A percentile compares a stretch with the other conserved stretches of the same genome.
Evolutionary conservation across 2,329 filamentous ascomycete species (phyloP).

Genomic region (Myriangium duriaei): DNA sequence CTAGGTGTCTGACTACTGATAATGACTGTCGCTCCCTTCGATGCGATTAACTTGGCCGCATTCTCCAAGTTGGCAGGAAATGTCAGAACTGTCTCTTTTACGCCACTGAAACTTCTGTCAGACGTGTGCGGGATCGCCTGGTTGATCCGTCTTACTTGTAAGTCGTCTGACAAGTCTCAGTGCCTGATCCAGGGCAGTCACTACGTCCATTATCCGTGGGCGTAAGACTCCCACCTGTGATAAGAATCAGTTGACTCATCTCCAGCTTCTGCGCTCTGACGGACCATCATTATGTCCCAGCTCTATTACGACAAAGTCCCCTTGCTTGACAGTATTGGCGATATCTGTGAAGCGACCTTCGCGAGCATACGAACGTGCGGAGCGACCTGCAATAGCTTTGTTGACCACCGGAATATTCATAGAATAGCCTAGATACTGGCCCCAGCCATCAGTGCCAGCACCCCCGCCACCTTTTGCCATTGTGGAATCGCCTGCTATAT

Average conservation of each 20-base stretch:
- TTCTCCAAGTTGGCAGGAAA: constrained; percentile 48
- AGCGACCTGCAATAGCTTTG: constrained; percentile 53
- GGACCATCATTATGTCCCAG: constrained; percentile 64
- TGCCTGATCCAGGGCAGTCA: constrained; percentile 44
- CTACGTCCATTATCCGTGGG: constrained; percentile 48
- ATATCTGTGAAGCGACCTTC: constrained; percentile 53
- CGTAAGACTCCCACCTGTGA: constrained; percentile 42
- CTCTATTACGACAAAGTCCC: constrained; percentile 58
- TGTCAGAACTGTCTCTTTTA: constrained; percentile 45
- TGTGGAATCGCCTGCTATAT: constrained; percentile 49
- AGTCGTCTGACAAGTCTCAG: constrained; percentile 40
- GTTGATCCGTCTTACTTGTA: too few species aligned
- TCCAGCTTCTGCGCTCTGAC: too few species aligned
- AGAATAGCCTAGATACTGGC: constrained; percentile 44
- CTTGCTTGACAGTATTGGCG: constrained; percentile 38
- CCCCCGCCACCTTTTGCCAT: constrained; percentile 41
- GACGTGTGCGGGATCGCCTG: too few species aligned
- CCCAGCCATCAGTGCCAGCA: constrained; percentile 43
- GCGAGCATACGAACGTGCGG: constrained; percentile 52
- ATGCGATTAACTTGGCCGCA: constrained; percentile 41
- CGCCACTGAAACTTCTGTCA: too few species aligned
- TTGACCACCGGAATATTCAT: constrained; percentile 44
- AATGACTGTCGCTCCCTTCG: constrained; percentile 49
- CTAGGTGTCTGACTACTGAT: constrained; percentile 48
- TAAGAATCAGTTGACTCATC: too few species aligned